Evolutionary conservation across 257 asterid genomes (phyloP), one percentile per base, ranked within the genome.

Genomic region (Catharanthus roseus): DNA sequence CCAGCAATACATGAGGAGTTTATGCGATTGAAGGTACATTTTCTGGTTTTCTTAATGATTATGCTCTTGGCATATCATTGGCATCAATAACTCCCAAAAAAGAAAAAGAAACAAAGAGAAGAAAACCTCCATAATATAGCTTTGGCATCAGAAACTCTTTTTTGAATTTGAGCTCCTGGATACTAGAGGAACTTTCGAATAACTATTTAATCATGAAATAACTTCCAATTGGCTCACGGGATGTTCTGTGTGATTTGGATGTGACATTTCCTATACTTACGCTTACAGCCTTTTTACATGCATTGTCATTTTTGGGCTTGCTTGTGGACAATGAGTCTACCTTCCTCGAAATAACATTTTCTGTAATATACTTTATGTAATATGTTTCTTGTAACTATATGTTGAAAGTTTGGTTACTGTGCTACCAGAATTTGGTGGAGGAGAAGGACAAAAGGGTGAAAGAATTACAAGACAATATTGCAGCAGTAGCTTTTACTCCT

Each of bases 1-100:
- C 99, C 99, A 42, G 97, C 99, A 58, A 88, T 95, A 75, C 96
- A 95, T 77, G 99, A 95, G 78, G 99, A 95, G 79, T 95, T 95
- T 80, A 89, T 85, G 71, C 83, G 99, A 69, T 79, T 91, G 72
- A 95, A 95, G 97, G 99, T 95, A 51, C 69, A 26, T 65, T 33
- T 61, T 82, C 69, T 73, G 6, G 63, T 72, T 36, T 57, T 29
- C 66, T 38, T 38, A 38, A 38, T 38, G 42, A 3, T 60, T 38
- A 11, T 50, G 8, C 8, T n/a, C n/a, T 31, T 31, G 15, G 41
- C 63, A 56, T 56, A 5, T 23, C n/a, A n/a, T n/a, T n/a, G n/a
- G n/a, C n/a, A n/a, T n/a, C n/a, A n/a, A n/a, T n/a, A n/a, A n/a
- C n/a, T n/a, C n/a, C n/a, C n/a, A n/a, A n/a, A n/a, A n/a, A n/a